Base-by-base conservation (phyloP, 2,329 filamentous ascomycete species). In the Phyllosticta capitalensis region DNA sequence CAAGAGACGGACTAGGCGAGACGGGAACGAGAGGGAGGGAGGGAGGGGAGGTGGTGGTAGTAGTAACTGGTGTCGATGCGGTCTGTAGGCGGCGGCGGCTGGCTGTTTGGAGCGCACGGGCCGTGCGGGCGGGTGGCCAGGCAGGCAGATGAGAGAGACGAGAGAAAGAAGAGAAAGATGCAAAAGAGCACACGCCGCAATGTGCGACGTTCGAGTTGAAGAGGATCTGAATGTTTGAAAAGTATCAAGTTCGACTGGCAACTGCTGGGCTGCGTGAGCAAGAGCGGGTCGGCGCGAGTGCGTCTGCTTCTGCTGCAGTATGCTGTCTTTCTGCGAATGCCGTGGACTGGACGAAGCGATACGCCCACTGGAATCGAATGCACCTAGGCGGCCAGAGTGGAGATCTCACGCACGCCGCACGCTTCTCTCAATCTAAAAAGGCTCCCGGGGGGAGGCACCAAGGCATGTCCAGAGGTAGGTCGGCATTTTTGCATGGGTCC, bases 281-380 rank as follows among this genome's bases (percentile, higher is more conserved):
- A 56, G 58, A 51, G 58, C 58, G 58, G 58, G 54, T 52, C 58
- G 58, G 58, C 58, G 58, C 58, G 53, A 53, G 53, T 52, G 52
- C 53, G 30, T 38, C 30, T 38, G 30, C 30, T 10, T 10, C 12
- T 14, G 56, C 54, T 53, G 53, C 56, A 60, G 58, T 53, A 53
- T 52, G 54, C 52, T 58, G 56, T 51, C 53, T 58, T n/a, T n/a
- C n/a, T n/a, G n/a, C n/a, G n/a, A n/a, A 52, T 51, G 30, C 56
- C 26, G 56, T 53, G 56, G 30, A 14, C 56, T 5, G 20, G 48
- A 14, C 12, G 48, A 50, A 58, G 51, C 56, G 51, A 51, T 54
- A 52, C 56, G 56, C 28, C 28, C 14, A 53, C 56, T n/a, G 45
- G 33, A 30, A 53, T 24, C 48, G 17, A 20, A 9, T 20, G 33